Base-by-base conservation (phyloP, 2,329 filamentous ascomycete species). In the Xylogone sp. region DNA sequence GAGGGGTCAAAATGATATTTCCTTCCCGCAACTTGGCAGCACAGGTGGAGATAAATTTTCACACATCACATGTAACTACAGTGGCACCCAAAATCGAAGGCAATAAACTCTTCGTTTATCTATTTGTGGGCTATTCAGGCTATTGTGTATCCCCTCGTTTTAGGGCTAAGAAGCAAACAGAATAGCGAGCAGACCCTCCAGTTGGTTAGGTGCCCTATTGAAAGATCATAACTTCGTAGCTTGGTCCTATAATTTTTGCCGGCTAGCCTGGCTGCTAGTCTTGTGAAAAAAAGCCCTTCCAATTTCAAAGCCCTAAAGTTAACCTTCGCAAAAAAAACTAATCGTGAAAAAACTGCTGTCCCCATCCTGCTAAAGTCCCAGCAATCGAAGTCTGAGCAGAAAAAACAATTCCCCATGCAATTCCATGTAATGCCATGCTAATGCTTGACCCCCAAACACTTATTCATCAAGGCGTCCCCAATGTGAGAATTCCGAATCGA, bases 211-310 rank as follows among this genome's bases (percentile, higher is more conserved):
- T 39, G 34, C 34, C 34, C 34, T 16, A 39, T 39, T 16, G 34
- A 39, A 39, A 39, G 34, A 34, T 48, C 46, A 42, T 48, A 48
- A 48, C 46, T 19, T 48, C 46, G 29, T 48, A 48, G 27, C 31
- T 48, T 48, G 34, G 5, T 16, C 10, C n/a, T 9, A 16, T 39
- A n/a, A n/a, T 39, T 39, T 39, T 39, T 39, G 12, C 34, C 10
- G 34, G 34, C 34, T 18, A 13, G 13, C 10, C n/a, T 18, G 5
- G 34, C 34, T 39, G 24, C 24, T 39, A 39, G n/a, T 13, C 10
- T 16, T 18, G 5, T 39, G 8, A 4, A 13, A 42, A 31, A 29
- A 34, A 48, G 46, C 46, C 46, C 31, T 39, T 22, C 31, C 43
- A 45, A 45, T 24, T 45, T 45, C 21, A 45, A 27, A 29, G 3